A percentile compares a stretch with the other conserved stretches of the same genome.
phyloP scores from a whole-genome alignment of 2,329 filamentous ascomycete genomes.

The Ophiosphaerella narmari region DNA sequence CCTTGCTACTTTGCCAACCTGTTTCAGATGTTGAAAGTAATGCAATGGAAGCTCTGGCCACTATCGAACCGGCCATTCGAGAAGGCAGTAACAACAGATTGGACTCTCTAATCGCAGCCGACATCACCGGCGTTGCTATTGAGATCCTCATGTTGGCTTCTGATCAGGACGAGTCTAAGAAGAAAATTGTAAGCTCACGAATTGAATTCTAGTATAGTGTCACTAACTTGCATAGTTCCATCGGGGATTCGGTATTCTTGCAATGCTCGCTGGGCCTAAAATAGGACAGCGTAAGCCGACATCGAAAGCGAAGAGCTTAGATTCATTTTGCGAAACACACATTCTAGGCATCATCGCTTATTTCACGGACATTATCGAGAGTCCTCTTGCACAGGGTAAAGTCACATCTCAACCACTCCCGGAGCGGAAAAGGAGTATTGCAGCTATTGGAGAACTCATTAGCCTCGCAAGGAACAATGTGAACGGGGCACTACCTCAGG shows the following conservation, averaged over 20 bases:
- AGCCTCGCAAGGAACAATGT: conserved; percentile 73
- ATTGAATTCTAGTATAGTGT: not conserved
- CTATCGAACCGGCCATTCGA: conserved; percentile 72
- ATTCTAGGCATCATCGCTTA: conserved; percentile 85
- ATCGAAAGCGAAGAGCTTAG: conserved; percentile 63
- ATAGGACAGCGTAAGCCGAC: conserved; percentile 50
- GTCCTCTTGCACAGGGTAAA: conserved; percentile 51
- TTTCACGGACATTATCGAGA: conserved; percentile 79
- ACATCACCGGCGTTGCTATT: conserved; percentile 75
- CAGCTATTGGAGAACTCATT: conserved; percentile 87
- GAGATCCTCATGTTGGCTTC: conserved; percentile 82
- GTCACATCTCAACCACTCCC: conserved; percentile 58
- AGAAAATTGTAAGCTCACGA: conserved; percentile 58
- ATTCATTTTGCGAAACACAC: conserved; percentile 78
- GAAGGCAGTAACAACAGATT: conserved; percentile 62
- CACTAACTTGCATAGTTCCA: conserved; percentile 41
- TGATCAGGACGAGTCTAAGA: conserved; percentile 63
- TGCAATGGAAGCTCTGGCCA: conserved; percentile 69
- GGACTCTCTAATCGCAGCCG: conserved; percentile 70
- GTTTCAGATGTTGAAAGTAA: conserved; percentile 69
- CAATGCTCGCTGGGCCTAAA: conserved; percentile 54
- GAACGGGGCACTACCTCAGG: conserved; percentile 82
- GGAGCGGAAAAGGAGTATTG: conserved; percentile 78
- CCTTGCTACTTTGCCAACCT: conserved; percentile 61
- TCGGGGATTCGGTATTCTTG: conserved; percentile 55